Base-by-base conservation (phyloP, 331 rosid species). In the Phaseolus coccineus region DNA sequence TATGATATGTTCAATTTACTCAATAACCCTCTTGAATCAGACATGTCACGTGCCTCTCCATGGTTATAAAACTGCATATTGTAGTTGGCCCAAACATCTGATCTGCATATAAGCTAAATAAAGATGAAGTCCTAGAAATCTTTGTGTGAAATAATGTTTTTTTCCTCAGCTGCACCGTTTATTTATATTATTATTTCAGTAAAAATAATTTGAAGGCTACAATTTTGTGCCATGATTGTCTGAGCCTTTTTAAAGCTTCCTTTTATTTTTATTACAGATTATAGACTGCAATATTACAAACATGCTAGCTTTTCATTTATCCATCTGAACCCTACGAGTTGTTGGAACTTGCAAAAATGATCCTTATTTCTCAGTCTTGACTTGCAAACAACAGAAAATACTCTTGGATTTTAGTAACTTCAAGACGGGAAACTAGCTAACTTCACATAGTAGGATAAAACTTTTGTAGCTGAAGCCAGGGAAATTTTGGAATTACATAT, bases 61-160 rank as follows among this genome's bases (percentile, higher is more conserved):
- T 56, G 76, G 35, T 56, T 56, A 19, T 42, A 19, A 39, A 69
- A 27, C 33, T 67, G 33, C 58, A 39, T 16, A 40, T 37, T 77
- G n/a, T 77, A 55, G 15, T 68, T 56, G 58, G 35, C 31, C 50
- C 48, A 68, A 69, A 68, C 50, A 78, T 40, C 10, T 55, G 14
- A 40, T 47, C 62, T 62, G 16, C 47, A 42, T 74, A 27, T 57
- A 57, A 42, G 37, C 15, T 73, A 22, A 55, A 55, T 51, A 16
- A 31, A 35, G 66, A 28, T 37, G 51, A 40, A 8, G 56, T 25
- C 25, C 56, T 24, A 42, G 57, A 57, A 56, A 25, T 6, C 6
- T 55, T 14, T 28, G 6, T 73, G 27, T 39, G 56, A 51, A 53
- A 14, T 73, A 56, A 13, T 56, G 40, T 31, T n/a, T 4, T 58